A percentile compares a stretch with the other conserved stretches of the same genome.
These are phyloP conservation scores for Alternaria sp. DNA, from an alignment of 2,329 filamentous ascomycete genomes.

Conservation along the genomic window DNA sequence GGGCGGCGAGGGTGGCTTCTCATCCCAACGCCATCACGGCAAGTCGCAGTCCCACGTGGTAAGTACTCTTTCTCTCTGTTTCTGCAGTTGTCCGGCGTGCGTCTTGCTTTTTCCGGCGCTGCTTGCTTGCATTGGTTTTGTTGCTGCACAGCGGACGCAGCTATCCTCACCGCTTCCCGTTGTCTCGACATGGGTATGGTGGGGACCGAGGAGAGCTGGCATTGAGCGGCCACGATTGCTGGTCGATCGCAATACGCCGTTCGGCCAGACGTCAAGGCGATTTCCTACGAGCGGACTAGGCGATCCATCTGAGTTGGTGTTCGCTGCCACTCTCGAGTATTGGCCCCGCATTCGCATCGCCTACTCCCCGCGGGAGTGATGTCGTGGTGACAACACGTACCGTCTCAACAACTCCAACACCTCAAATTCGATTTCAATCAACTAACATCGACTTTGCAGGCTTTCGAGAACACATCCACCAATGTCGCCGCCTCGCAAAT, in stretches of 20 bases:
- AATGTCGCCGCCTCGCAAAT: conserved; percentile 98
- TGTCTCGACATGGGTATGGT: neutral
- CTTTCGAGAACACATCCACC: conserved; percentile 98
- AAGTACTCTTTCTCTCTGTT: conserved; percentile 54
- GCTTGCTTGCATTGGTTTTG: neutral
- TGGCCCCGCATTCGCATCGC: neutral
- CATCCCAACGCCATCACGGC: conserved; percentile 73
- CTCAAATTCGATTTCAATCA: neutral
- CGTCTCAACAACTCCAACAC: neutral
- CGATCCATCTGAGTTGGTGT: neutral
- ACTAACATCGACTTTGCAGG: conserved; percentile 61
- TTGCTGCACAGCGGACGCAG: neutral
- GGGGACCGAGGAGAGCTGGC: neutral
- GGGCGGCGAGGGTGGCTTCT: conserved; percentile 55
- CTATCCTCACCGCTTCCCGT: neutral
- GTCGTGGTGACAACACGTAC: neutral
- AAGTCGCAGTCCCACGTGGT: conserved; percentile 88
- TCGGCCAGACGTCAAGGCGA: neutral
- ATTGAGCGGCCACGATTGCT: neutral
- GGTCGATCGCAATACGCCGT: neutral
- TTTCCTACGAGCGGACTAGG: neutral
- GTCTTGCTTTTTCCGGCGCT: neutral
- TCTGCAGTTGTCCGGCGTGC: neutral
- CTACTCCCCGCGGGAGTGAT: neutral
- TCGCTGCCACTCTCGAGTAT: neutral